Base-by-base conservation (phyloP, 441 rosid genomes). In the Breynia disticha region DNA sequence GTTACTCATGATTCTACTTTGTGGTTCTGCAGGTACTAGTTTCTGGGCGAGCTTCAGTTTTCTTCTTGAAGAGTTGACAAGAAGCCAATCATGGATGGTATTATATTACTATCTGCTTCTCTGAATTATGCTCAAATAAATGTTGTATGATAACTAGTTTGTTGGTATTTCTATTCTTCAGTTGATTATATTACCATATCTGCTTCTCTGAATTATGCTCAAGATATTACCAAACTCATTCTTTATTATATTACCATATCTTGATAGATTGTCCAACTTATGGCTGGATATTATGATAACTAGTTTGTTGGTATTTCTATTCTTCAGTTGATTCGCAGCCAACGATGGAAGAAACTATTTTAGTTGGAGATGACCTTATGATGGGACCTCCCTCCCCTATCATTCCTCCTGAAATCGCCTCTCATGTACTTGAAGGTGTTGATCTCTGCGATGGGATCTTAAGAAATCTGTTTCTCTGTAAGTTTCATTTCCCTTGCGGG, bases 321-420 rank as follows among this genome's bases (percentile, higher is more conserved):
- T 60, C 56, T 72, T 68, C 74, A 93, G 98, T 88, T 18, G 97
- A 88, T 84, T 69, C 98, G 20, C 88, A 93, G 52, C 95, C 95
- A 45, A 76, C 70, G 6, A 88, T 93, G 95, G 98, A 86, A 82
- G 97, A 91, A 79, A 88, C 95, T 37, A 84, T 93, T 54, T 60
- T 88, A 77, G 97, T 88, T 2, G 91, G 95, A 56, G 98, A 88
- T 65, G 97, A 93, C 71, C 73, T 93, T 3, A 93, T 93, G 98
- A 77, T 54, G 84, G 96, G 98, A 19, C 95, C 87, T 35, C 91
- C 97, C 52, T 88, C 97, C 47, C 95, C 97, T 51, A 39, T 86
- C 72, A 77, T 88, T 60, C 96, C 97, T 45, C 80, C 77, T 63
- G 98, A 93, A 74, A 93, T 88, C 47, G 93, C 98, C 42, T 68